Base-by-base conservation (phyloP, 352 stramenopile genomes). In the Phytophthora ramorum region DNA sequence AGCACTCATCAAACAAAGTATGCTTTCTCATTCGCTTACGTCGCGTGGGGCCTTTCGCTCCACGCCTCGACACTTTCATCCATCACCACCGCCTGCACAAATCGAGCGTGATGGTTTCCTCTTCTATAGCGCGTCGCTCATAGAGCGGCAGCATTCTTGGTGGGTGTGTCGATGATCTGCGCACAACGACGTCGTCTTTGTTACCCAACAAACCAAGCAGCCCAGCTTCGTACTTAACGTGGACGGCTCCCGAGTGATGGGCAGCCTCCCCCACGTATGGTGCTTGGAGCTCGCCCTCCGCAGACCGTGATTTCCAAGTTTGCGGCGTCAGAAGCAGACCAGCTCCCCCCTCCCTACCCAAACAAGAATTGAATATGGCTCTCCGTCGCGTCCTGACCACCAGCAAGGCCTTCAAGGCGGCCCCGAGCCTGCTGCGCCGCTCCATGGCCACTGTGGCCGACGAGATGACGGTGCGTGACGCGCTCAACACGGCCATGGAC, bases 401-500 rank as follows among this genome's bases (percentile, higher is more conserved):
- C 66, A 72, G 46, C 64, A 76, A 75, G 44, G 62, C 63, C 57
- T 74, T 69, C 40, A 65, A 74, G 40, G 57, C 69, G 34, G 54
- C 74, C 38, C 65, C 71, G 41, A 65, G 49, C 43, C 48, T 79
- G 26, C 63, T 79, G 51, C 81, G 79, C 54, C 87, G 87, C 74
- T 69, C 69, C 63, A 95, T 95, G 87, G 81, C 87, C 53, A 92
- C 81, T 3, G 82, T 91, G 26, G 66, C 87, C 14, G 79, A 79
- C 69, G 82, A 90, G 73, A 97, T 99, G 87, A 97, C 97, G 1
- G 96, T 99, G 58, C 93, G 98, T 70, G 98, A 99, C 68, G 98
- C 98, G 30, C 96, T 99, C 69, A 99, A 99, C 87, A 87, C 93
- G 38, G 98, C 93, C 48, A 92, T 99, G 61, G 97, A 99, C 76